phyloP scores from a whole-genome alignment of 73 alveolate genomes.

The Tetrahymena elliotti region DNA sequence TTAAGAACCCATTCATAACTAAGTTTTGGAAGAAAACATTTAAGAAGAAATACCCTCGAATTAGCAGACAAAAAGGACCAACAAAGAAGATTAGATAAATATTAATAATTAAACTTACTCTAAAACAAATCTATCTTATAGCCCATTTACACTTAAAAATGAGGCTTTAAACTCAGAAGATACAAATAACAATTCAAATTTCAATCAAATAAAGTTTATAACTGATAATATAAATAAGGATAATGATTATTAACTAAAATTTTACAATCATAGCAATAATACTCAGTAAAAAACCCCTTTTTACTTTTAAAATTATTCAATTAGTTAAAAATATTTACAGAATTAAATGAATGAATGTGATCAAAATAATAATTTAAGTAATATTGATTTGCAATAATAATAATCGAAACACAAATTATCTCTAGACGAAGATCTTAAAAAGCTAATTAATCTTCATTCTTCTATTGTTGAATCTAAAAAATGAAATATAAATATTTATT shows the following conservation, averaged over 20 bases:
- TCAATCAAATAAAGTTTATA: not conserved
- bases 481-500: not conserved
- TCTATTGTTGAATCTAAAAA: not conserved
- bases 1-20: not conserved
- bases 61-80: not conserved
- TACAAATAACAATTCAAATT: not conserved
- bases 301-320: not conserved
- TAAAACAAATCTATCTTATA: not conserved
- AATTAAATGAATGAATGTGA: not conserved
- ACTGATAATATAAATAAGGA: not conserved
- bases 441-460: not conserved
- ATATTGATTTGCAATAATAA: not conserved
- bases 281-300: not conserved
- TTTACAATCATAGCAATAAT: not conserved
- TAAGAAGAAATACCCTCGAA: not conserved
- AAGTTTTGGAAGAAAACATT: not conserved
- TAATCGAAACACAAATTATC: not conserved
- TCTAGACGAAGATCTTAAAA: not conserved
- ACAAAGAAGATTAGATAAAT: not conserved
- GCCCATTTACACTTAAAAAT: not conserved
- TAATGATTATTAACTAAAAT: not conserved
- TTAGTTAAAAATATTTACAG: too few relatives aligned
- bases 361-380: not conserved
- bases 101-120: not conserved
- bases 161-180: not conserved